These are phyloP conservation scores for Grosmannia penicillata DNA, from an alignment of 2,329 filamentous ascomycete genomes.

Conservation along the genomic window DNA sequence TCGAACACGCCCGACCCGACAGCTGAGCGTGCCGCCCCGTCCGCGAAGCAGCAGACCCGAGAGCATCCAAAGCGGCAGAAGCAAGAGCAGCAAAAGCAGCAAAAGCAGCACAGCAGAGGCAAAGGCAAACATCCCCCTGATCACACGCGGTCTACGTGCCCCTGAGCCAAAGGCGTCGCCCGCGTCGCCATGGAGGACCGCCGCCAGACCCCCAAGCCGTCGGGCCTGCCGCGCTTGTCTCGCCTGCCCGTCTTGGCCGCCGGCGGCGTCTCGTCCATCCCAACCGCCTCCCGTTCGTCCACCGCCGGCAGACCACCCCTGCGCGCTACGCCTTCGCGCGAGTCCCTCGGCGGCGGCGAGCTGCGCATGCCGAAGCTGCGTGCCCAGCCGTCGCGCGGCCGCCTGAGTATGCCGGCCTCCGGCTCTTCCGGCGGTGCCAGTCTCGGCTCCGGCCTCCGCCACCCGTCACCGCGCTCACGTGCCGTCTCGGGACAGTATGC, in stretches of 20 bases:
- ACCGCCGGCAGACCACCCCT: neutral
- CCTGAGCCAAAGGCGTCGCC: too few relatives aligned
- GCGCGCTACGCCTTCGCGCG: neutral
- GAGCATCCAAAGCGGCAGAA: too few relatives aligned
- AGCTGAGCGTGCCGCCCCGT: too few relatives aligned
- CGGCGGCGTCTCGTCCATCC: neutral
- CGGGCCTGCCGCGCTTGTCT: constrained; percentile 1
- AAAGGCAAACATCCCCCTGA: neutral
- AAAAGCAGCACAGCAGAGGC: too few relatives aligned
- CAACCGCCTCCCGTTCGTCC: neutral
- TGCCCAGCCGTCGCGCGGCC: constrained; percentile 23
- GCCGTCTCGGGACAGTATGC: constrained; percentile 11
- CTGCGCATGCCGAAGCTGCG: constrained; percentile 26
- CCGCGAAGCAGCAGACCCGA: too few relatives aligned
- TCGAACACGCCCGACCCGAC: too few relatives aligned
- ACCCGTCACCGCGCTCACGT: constrained; percentile 7
- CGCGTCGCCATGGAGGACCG: neutral
- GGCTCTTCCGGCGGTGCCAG: neutral
- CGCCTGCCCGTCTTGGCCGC: neutral
- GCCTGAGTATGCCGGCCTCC: constrained; percentile 13
- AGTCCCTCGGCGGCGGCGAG: constrained; percentile 12
- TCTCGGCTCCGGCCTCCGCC: constrained; percentile 4
- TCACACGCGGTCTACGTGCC: neutral
- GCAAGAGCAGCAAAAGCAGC: too few relatives aligned
- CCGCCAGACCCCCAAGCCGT: neutral